A percentile compares a stretch with the other conserved stretches of the same genome.
phyloP scores from a whole-genome alignment of 2,329 filamentous ascomycete genomes.

The Hirsutella minnesotensis region DNA sequence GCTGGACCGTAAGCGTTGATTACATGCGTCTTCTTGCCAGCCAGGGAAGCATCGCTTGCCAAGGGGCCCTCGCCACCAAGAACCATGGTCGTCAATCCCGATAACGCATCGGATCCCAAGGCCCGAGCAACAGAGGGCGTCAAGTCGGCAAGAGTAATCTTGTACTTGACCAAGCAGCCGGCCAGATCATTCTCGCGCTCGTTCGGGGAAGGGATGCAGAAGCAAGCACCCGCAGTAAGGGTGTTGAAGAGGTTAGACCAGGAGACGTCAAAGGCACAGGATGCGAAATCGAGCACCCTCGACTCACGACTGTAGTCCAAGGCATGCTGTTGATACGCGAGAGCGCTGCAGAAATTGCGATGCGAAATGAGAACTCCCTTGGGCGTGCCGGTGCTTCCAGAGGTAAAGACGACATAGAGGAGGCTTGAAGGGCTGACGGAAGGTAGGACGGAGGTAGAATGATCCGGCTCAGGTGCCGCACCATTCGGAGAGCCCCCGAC shows the following conservation, averaged over 20 bases:
- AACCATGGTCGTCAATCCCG: conserved; percentile 3
- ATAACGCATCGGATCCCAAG: conserved; percentile 5
- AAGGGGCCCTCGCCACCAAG: neutral
- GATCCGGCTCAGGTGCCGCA: neutral
- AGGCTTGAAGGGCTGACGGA: neutral
- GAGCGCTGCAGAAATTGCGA: neutral
- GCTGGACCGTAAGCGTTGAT: conserved; percentile 11
- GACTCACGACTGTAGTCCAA: neutral
- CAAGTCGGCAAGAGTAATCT: conserved; percentile 1
- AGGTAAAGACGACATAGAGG: conserved; percentile 1
- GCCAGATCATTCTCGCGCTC: neutral
- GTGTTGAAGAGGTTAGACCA: conserved; percentile 5
- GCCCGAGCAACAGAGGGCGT: conserved; percentile 7
- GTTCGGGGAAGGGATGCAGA: conserved; percentile 4
- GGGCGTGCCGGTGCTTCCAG: conserved; percentile 1
- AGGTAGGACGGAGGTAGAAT: neutral
- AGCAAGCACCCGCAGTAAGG: conserved; percentile 3
- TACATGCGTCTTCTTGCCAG: conserved; percentile 2
- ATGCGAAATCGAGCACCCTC: conserved; percentile 2
- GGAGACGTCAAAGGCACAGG: conserved; percentile 6
- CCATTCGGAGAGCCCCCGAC: neutral
- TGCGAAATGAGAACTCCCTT: conserved; percentile 1
- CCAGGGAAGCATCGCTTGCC: neutral
- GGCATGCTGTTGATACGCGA: conserved; percentile 1
- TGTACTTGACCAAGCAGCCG: neutral